A percentile compares a stretch with the other conserved stretches of the same genome.
Conservation (phyloP, 2,329 filamentous ascomycete genomes). For the Volutella citrinella region DNA sequence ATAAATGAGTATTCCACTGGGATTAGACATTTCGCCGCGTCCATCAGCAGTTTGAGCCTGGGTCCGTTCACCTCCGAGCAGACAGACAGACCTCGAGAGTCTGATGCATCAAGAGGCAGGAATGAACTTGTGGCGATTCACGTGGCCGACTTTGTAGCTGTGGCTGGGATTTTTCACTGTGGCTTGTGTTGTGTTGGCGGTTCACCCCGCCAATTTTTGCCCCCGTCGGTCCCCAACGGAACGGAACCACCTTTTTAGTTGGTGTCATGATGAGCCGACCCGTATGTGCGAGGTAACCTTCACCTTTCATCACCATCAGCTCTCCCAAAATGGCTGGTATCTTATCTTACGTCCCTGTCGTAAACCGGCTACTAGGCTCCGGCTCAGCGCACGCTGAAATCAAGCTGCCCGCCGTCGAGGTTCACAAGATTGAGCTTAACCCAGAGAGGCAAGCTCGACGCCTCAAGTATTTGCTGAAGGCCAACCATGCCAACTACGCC, state of each 20-base stretch:
- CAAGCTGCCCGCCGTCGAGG: slow-evolving; percentile 63
- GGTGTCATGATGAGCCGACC: slow-evolving; percentile 22
- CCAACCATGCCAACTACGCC: slow-evolving; percentile 88
- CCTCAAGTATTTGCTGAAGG: slow-evolving; percentile 84
- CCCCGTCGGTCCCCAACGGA: slow-evolving; percentile 24
- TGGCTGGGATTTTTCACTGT: too few relatives aligned
- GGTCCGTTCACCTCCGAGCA: too few relatives aligned
- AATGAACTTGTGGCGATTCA: slow-evolving; percentile 12
- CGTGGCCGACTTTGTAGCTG: too few relatives aligned
- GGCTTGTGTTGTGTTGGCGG: too few relatives aligned
- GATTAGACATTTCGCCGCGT: slow-evolving; percentile 12
- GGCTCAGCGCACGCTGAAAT: slow-evolving; percentile 37
- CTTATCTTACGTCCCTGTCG: slow-evolving; percentile 31
- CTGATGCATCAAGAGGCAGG: slow-evolving; percentile 2
- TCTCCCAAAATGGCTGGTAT: slow-evolving; percentile 30
- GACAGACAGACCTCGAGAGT: too few relatives aligned
- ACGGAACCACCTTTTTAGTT: slow-evolving; percentile 12
- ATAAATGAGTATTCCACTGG: slow-evolving; percentile 45
- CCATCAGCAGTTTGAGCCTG: background rate
- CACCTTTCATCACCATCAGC: too few relatives aligned
- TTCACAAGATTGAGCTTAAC: slow-evolving; percentile 76
- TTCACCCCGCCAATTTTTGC: slow-evolving; percentile 25
- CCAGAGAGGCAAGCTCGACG: slow-evolving; percentile 77
- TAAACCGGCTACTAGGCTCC: slow-evolving; percentile 25
- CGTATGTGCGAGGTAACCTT: too few relatives aligned